phyloP scores from a whole-genome alignment of 768 basidiomycete species.

The Boletus rex-veris region DNA sequence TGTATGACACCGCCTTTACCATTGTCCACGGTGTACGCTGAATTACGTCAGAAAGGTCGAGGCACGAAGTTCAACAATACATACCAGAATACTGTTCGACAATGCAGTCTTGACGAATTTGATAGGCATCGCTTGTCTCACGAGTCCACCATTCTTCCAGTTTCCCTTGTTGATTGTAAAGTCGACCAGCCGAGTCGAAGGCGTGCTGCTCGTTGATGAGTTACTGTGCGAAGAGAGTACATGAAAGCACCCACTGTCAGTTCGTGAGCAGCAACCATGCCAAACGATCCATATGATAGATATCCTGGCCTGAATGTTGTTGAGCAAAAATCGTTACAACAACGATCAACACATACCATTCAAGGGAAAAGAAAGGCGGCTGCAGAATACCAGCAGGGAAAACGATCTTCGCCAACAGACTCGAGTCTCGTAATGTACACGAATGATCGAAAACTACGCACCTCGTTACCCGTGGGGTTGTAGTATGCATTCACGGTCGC shows the following conservation, averaged over 20 bases:
- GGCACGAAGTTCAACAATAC: constrained; percentile 25
- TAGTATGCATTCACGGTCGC: constrained; percentile 88
- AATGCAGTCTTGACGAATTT: constrained; percentile 81
- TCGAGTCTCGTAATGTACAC: neutral
- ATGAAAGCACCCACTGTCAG: constrained; percentile 55
- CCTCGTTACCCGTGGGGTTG: constrained; percentile 85
- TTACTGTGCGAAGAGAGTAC: neutral
- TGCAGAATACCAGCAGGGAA: constrained; percentile 96
- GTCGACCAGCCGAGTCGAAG: constrained; percentile 83
- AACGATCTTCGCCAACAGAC: constrained; percentile 57
- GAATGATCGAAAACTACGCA: constrained; percentile 24
- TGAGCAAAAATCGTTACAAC: constrained; percentile 4
- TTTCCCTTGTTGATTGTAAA: constrained; percentile 89
- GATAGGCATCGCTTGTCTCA: constrained; percentile 77
- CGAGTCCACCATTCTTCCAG: constrained; percentile 94
- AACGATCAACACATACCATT: constrained; percentile 50
- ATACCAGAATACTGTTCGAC: constrained; percentile 86
- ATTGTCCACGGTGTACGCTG: constrained; percentile 80
- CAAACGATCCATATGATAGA: constrained; percentile 89
- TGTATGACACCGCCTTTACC: constrained; percentile 79
- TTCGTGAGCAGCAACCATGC: constrained; percentile 90
- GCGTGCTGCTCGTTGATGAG: constrained; percentile 55
- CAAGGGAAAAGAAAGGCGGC: constrained; percentile 82
- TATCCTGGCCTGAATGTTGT: constrained; percentile 71
- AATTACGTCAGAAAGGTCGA: constrained; percentile 1